A percentile compares a stretch with the other conserved stretches of the same genome.
These are phyloP conservation scores for Ormosia emarginata DNA, from an alignment of 306 rosid genomes.

Conservation along the genomic window DNA sequence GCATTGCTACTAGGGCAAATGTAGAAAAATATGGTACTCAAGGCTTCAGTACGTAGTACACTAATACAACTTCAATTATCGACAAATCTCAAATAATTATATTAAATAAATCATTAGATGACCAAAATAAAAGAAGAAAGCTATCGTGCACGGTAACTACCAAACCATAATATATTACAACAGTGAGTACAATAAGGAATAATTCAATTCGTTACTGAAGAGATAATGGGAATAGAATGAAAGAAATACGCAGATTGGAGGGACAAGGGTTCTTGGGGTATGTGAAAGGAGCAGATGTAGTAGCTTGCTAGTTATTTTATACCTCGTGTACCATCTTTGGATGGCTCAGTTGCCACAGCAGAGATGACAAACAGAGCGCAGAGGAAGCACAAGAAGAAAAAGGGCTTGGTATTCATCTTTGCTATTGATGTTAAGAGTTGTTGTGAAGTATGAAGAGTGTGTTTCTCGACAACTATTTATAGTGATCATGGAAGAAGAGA, in stretches of 20 bases:
- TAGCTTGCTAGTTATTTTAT: neutral
- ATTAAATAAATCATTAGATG: too few species aligned
- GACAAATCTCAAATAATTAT: too few species aligned
- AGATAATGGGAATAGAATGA: too few species aligned
- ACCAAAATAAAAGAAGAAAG: neutral
- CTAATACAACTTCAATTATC: too few species aligned
- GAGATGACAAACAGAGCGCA: slow-evolving; percentile 3
- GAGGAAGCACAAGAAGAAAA: slow-evolving; percentile 19
- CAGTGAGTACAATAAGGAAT: neutral
- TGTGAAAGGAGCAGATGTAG: neutral
- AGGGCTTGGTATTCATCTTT: slow-evolving; percentile 18
- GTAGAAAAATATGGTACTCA: too few species aligned
- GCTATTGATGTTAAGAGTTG: neutral
- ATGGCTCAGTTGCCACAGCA: slow-evolving; percentile 5
- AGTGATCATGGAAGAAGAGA: neutral
- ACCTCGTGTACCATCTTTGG: slow-evolving; percentile 23
- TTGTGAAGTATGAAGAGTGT: neutral
- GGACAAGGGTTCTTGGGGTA: neutral
- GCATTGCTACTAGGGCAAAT: too few species aligned
- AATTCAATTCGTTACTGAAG: neutral
- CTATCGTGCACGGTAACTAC: neutral
- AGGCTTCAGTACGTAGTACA: too few species aligned
- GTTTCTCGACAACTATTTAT: slow-evolving; percentile 4
- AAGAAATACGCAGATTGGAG: neutral
- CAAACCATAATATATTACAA: too few species aligned